Evolutionary conservation across 352 stramenopile genomes (phyloP).

Genomic region (Phytopythium boreale): DNA sequence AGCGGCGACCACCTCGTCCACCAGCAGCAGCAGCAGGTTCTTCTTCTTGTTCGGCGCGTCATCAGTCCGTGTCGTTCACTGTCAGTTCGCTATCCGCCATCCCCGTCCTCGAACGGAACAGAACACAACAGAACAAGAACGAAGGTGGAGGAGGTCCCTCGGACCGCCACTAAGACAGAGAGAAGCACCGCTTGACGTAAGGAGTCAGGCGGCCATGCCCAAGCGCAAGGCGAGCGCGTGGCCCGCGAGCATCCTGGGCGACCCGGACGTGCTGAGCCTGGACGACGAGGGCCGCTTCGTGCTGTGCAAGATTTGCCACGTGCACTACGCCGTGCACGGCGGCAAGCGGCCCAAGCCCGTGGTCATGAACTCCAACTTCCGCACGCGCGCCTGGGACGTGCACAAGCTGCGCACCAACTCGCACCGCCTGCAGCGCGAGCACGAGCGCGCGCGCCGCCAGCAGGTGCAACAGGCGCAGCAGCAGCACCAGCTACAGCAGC

Average conservation of each 20-base stretch:
- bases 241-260: constrained; percentile 60
- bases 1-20: too few relatives aligned
- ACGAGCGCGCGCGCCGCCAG: constrained; percentile 27
- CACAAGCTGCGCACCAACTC: constrained; percentile 82
- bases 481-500: background rate
- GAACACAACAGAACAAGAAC: constrained; percentile 8
- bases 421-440: constrained; percentile 66
- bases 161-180: background rate
- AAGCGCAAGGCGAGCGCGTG: constrained; percentile 80
- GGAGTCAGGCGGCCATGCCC: constrained; percentile 28
- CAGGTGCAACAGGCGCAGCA: constrained; percentile 21
- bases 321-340: constrained; percentile 77
- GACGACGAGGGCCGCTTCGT: constrained; percentile 77
- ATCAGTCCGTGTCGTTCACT: too few relatives aligned
- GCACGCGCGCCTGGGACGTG: constrained; percentile 73
- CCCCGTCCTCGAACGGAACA: background rate
- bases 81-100: too few relatives aligned
- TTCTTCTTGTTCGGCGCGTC: too few relatives aligned
- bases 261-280: constrained; percentile 73
- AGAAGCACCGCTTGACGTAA: too few relatives aligned
- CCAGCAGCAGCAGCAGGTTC: too few relatives aligned
- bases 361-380: constrained; percentile 84
- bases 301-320: constrained; percentile 80
- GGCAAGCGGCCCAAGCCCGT: constrained; percentile 80
- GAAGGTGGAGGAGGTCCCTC: too few relatives aligned